Evolutionary conservation across 2,329 filamentous ascomycete species (phyloP), one percentile per base, ranked within the genome.

Genomic region (Fusarium sp.): DNA sequence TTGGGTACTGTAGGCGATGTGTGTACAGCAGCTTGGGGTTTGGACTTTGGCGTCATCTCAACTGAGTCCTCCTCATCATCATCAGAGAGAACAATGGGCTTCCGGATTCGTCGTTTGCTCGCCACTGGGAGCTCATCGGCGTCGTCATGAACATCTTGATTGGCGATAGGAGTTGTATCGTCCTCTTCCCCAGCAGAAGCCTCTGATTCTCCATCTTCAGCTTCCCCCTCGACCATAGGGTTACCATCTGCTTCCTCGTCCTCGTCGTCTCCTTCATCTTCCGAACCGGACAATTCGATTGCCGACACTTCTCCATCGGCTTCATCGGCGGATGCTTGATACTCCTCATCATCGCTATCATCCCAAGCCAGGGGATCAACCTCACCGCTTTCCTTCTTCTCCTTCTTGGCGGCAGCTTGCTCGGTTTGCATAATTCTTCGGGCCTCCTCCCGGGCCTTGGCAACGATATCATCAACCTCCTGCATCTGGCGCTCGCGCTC

Each of bases 381-480:
- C 59, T 84, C 82, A 3, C 82, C 84, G 8, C 77, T 81, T 65
- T 79, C 82, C 74, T 80, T 84, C 74, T 77, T 85, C 56, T 89
- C 86, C 75, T 89, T 89, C 81, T 92, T 95, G 1, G 89, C 89
- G 46, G 88, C 89, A 28, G 88, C 90, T 68, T 89, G 89, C 80
- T 99, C 96, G 50, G 89, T 85, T 73, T 91, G 89, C 80, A 90
- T 91, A 51, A 98, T 90, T 71, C 92, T 90, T 40, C 78, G 71
- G 3, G 91, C 94, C 77, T 98, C 93, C 66, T 89, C 86, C 60
- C 94, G 87, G 21, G 94, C 95, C 74, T 91, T 94, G 49, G 95
- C 91, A 27, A 98, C 88, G 64, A 98, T 87, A 75, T 98, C 92
- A 73, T 98, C 96, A 14, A 97, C 89, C 63, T 94, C 89, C 60